Conservation (phyloP, 1,284 basidiomycete genomes). For the Leccinum fuscescens region DNA sequence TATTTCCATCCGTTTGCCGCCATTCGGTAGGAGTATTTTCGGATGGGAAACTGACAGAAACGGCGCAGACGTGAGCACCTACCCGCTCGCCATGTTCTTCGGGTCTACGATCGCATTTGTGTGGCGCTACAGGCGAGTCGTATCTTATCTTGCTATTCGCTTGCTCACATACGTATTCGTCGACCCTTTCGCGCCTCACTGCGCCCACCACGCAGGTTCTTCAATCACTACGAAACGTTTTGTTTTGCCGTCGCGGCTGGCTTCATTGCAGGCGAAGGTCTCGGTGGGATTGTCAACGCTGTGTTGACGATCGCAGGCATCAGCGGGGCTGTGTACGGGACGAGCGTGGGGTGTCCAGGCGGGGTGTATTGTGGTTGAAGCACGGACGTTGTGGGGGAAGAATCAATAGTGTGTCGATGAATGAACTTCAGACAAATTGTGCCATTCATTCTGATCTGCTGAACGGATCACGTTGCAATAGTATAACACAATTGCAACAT, state of each 20-base stretch:
- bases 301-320: slow-evolving; percentile 14
- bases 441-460: not conserved
- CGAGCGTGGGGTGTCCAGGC: slow-evolving; percentile 11
- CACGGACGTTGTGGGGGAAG: too few relatives aligned
- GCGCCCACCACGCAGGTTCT: not conserved
- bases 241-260: slow-evolving; percentile 13
- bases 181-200: not conserved
- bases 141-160: not conserved
- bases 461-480: not conserved
- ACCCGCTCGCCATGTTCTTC: slow-evolving; percentile 1
- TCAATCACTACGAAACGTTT: not conserved
- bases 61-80: not conserved
- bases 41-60: not conserved
- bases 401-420: not conserved
- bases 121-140: not conserved
- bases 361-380: not conserved
- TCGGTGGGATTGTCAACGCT: slow-evolving; percentile 16
- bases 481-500: not conserved
- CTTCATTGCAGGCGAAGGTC: slow-evolving; percentile 18
- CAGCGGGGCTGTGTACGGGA: slow-evolving; percentile 6
- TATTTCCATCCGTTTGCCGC: not conserved
- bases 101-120: not conserved
- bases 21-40: not conserved
- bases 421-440: not conserved
- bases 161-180: not conserved